Evolutionary conservation across 345 rosid species (phyloP).

Genomic region (Kandelia obovata): DNA sequence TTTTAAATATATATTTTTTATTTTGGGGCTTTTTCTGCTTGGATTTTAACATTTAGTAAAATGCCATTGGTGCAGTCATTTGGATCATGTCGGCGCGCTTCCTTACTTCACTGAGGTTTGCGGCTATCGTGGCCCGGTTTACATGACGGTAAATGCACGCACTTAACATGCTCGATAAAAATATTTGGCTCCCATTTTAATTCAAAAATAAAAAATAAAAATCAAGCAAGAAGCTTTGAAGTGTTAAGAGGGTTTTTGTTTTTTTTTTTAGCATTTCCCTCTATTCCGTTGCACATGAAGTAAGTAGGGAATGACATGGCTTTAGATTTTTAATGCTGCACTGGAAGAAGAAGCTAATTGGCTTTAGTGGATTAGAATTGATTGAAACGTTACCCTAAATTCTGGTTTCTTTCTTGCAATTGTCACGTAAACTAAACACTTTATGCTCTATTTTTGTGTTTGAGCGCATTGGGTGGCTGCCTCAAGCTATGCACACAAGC

Average conservation of each 20-base stretch:
- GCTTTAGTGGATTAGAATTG: too few species aligned
- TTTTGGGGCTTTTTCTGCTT: not conserved
- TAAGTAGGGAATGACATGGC: too few species aligned
- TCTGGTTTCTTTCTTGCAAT: not conserved
- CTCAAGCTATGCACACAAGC: not conserved
- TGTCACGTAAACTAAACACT: not conserved
- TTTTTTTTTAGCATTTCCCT: too few species aligned
- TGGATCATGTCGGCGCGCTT: slow-evolving; percentile 94
- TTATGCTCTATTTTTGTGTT: not conserved
- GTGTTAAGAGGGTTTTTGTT: too few species aligned
- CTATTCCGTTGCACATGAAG: too few species aligned
- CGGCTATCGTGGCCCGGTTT: slow-evolving; percentile 77
- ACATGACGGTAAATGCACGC: slow-evolving; percentile 76
- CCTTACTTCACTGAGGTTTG: slow-evolving; percentile 95
- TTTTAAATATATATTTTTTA: not conserved
- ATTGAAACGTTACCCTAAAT: too few species aligned
- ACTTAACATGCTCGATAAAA: slow-evolving; percentile 11
- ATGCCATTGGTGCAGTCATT: slow-evolving; percentile 44
- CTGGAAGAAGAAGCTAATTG: too few species aligned
- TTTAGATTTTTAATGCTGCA: too few species aligned
- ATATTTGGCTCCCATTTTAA: not conserved
- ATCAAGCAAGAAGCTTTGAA: too few species aligned
- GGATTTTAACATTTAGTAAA: not conserved
- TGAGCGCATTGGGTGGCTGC: not conserved
- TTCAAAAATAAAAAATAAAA: too few species aligned